Base-by-base conservation (phyloP, 1,284 basidiomycete species). In the Butyriboletus appendiculatus region DNA sequence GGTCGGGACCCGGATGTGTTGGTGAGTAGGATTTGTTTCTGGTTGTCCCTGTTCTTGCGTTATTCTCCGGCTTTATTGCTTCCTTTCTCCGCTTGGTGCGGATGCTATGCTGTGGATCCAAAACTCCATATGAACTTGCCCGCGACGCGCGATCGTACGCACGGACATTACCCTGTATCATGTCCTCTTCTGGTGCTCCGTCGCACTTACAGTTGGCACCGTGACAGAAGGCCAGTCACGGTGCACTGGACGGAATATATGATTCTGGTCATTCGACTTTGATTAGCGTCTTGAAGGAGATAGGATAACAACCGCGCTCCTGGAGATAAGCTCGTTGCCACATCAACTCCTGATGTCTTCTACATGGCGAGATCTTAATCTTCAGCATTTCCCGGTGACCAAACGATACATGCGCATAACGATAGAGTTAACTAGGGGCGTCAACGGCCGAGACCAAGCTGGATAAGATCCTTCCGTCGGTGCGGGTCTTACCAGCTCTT, bases 1-100 rank as follows among this genome's bases (percentile, higher is more conserved):
- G 61, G 70, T 71, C 22, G 75, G 73, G 4, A 94, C 91, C 8
- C 78, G 94, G 48, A 74, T 96, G 58, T 96, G 94, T 74, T 95
- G 92, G 91, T 94, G 73, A 68, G 79, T 59, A 18, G 3, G 7
- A 32, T 50, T 18, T 12, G 7, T 39, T 47, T 34, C 12, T 18
- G 8, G 7, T 35, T 38, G 2, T 18, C 22, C 12, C 5, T 38
- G 43, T 30, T 32, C 10, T 32, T 38, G 41, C 4, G 7, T 30
- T 43, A n/a, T 50, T 9, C n/a, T 32, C 18, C 20, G 20, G 22
- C 37, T 32, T 38, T 22, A 11, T 40, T 41, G 0, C 8, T n/a
- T 37, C n/a, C 18, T 18, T 42, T 22, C 26, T 2, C n/a, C 30
- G 30, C 45, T 44, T 32, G 30, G 26, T 41, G 26, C 20, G n/a